Evolutionary conservation across 495 filamentous ascomycete species (phyloP), one percentile per base, ranked within the genome.

Genomic region (Talaromyces ruber): DNA sequence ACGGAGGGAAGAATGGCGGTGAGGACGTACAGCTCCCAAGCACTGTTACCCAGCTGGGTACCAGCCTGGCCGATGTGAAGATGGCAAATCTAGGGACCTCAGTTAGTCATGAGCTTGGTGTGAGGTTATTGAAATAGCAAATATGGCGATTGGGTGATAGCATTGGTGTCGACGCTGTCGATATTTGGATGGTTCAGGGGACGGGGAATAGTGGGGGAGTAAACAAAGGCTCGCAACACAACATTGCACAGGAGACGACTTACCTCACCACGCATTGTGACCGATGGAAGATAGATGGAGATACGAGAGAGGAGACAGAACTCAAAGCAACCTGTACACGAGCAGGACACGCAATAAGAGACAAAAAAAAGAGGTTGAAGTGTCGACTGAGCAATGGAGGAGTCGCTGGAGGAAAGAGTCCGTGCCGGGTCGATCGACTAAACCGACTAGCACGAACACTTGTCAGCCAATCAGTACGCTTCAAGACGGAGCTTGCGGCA

Each of bases 31-130:
- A 96, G 86, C 78, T 96, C 92, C 92, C 92, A 96, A 63, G 91
- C 91, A 72, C 88, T 91, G 81, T 93, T 94, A 71, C 92, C 92
- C 58, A 96, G 87, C 88, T 96, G 92, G 64, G 82, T 85, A 79
- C 92, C 92, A 79, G 92, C 92, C 81, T 96, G 92, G 80, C 92
- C 92, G 72, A 96, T 85, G 73, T 96, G 91, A 70, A 96, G 81
- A 75, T 96, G 92, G 70, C 88, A 86, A 73, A 96, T 83, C 90
- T 96, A 59, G 30, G 55, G 5, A 18, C n/a, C 6, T 29, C 11
- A 37, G 53, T 50, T 30, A 60, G 21, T 54, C 28, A 4, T 14
- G 5, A 39, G 34, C 34, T 39, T 39, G 8, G 14, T 4, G 16
- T 1, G 3, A 12, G 4, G 14, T 5, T 39, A 39, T 16, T 4